Base-by-base conservation (phyloP, 1,139 yeast species). In the Tardiomyces depauwii region DNA sequence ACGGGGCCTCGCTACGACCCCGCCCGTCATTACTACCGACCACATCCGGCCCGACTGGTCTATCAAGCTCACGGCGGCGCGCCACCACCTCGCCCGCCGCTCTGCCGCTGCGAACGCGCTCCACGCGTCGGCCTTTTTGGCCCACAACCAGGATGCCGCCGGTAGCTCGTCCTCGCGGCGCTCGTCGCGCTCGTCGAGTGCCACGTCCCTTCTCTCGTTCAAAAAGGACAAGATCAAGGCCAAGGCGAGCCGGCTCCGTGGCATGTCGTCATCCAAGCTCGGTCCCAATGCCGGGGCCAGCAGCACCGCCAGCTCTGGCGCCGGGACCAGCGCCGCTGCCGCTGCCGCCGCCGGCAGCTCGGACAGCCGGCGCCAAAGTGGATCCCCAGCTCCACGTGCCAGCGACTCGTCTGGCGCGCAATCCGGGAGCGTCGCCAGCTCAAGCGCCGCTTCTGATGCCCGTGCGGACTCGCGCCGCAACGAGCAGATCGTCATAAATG, bases 51-150 rank as follows among this genome's bases (percentile, higher is more conserved):
- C 98, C 1, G 95, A 87, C 58, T 91, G 98, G 98, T 88, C 85
- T 54, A 65, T 71, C 11, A 83, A 80, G 55, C 71, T 91, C 47
- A 70, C 73, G 14, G 70, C 77, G 42, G 95, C 96, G 2, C 74
- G 91, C 47, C 76, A 80, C 50, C 82, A 80, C 55, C 68, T 87
- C 41, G 96, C 95, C 0, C 73, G 95, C 48, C 75, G 86, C 56
- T 81, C 95, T 0, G 97, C 96, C 0, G 87, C 95, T 16, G 97
- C 97, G 1, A 85, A 87, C 43, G 96, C 96, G 0, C 77, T 89
- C 41, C 97, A 89, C 65, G 94, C 88, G 13, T 80, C 85, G 28
- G 87, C 81, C 51, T 74, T 79, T 60, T 65, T 77, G 44, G 69
- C 75, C 49, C 47, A 67, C 46, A 53, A 46, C 46, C n/a, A 4